Percentiles rank a stretch among this genome's conserved stretches.
Conservation (phyloP, 805 yeast genomes). For the Dipodascopsis tothii region DNA sequence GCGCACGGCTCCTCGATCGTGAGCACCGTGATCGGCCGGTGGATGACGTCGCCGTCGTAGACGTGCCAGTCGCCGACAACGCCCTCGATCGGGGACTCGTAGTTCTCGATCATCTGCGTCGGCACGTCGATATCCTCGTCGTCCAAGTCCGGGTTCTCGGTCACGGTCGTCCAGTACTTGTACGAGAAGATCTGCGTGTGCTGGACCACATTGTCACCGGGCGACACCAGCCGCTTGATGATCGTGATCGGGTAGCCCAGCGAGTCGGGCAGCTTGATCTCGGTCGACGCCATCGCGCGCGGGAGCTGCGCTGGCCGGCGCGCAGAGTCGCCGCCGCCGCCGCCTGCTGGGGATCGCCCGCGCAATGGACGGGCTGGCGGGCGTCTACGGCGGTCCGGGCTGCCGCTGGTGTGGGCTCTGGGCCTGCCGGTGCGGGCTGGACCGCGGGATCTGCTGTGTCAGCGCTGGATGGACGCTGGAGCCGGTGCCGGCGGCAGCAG, state of each 20-base stretch:
- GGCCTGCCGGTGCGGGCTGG: too few species aligned
- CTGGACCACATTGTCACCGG: slow-evolving; percentile 43
- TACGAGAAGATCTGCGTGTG: slow-evolving; percentile 53
- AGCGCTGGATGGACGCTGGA: too few species aligned
- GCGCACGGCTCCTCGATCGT: slow-evolving; percentile 73
- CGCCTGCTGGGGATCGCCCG: too few species aligned
- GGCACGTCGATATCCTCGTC: slow-evolving; percentile 30
- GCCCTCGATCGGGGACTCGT: slow-evolving; percentile 81
- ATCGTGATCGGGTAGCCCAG: slow-evolving; percentile 64
- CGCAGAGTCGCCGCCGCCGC: too few species aligned
- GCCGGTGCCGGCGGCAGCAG: too few species aligned
- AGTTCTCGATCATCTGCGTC: slow-evolving; percentile 39
- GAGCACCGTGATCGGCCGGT: slow-evolving; percentile 41
- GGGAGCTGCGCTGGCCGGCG: too few species aligned
- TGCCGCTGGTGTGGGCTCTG: too few species aligned
- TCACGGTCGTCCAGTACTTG: slow-evolving; percentile 53
- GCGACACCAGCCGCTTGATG: slow-evolving; percentile 40
- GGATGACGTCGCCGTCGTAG: slow-evolving; percentile 52
- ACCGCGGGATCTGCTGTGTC: too few species aligned
- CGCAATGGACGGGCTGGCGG: too few species aligned
- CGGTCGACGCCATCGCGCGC: slow-evolving; percentile 2
- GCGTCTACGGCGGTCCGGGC: too few species aligned
- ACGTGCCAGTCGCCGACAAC: slow-evolving; percentile 46
- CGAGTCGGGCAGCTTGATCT: slow-evolving; percentile 49
- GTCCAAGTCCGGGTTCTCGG: slow-evolving; percentile 34